Percentiles rank a stretch among this genome's conserved stretches.
These are phyloP conservation scores for Alternaria brassicae DNA, from an alignment of 2,329 filamentous ascomycete species.

Conservation along the genomic window DNA sequence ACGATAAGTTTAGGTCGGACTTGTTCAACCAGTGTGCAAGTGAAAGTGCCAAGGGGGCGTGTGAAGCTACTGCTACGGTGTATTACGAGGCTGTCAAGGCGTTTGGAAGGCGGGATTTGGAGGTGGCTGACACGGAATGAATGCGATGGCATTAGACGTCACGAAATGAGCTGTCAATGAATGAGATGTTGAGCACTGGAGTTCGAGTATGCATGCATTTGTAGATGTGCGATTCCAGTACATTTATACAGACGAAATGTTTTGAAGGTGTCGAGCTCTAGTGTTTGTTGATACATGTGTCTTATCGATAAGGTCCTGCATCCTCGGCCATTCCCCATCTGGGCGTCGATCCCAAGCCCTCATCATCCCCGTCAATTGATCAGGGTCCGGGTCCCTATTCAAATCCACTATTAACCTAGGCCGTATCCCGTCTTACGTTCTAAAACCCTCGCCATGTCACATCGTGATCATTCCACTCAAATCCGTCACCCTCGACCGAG, in stretches of 20 bases:
- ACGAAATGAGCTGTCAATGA: neutral
- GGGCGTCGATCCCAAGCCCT: conserved; percentile 3
- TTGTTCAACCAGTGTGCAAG: conserved; percentile 43
- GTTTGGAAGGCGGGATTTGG: neutral
- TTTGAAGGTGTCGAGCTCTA: neutral
- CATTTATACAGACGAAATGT: no score
- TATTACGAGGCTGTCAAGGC: conserved; percentile 44
- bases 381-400: conserved; percentile 6
- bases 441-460: neutral
- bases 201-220: neutral
- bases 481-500: neutral
- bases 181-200: neutral
- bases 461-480: neutral
- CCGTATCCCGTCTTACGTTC: neutral
- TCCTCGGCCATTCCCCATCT: neutral
- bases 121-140: neutral
- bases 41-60: conserved; percentile 23
- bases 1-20: conserved; percentile 58
- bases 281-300: neutral
- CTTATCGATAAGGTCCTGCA: conserved; percentile 17
- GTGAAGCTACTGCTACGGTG: conserved; percentile 36
- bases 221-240: no score
- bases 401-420: neutral
- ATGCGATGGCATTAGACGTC: neutral
- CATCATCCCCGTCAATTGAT: neutral